phyloP scores from a whole-genome alignment of 495 filamentous ascomycete species.

The Talaromyces trachyspermus region DNA sequence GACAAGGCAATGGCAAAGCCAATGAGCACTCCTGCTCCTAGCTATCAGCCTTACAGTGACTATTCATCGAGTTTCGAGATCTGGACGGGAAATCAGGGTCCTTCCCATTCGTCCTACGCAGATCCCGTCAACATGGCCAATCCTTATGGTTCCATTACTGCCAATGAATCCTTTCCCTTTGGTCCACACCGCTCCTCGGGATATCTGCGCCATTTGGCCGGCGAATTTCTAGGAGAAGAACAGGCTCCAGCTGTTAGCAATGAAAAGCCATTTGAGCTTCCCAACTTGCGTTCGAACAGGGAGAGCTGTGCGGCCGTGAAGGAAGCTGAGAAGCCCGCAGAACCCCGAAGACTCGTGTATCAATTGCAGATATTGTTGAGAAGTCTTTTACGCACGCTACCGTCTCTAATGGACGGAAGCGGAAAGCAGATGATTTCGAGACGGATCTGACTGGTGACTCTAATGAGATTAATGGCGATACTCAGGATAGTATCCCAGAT shows the following conservation, averaged over 20 bases:
- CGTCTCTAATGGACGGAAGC: slow-evolving; percentile 17
- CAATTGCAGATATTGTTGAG: slow-evolving; percentile 12
- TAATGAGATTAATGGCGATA: not conserved
- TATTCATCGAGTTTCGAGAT: not conserved
- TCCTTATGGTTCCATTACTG: not conserved
- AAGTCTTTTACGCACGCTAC: not conserved
- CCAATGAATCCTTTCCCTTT: slow-evolving; percentile 3
- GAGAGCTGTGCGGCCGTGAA: not conserved
- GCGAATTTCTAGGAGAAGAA: not conserved
- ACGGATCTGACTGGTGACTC: not conserved
- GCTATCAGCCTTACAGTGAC: not conserved
- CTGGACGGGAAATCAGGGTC: not conserved
- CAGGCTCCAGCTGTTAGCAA: too few relatives aligned
- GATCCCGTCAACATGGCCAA: not conserved
- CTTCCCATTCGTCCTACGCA: not conserved
- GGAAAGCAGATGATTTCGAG: slow-evolving; percentile 25
- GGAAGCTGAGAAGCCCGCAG: not conserved
- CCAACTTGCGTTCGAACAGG: not conserved
- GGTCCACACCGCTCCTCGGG: slow-evolving; percentile 2
- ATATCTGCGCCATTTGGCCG: slow-evolving; percentile 4
- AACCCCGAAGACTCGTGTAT: slow-evolving; percentile 7
- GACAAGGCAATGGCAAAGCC: slow-evolving; percentile 24
- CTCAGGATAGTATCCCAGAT: slow-evolving; percentile 17
- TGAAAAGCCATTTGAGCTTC: not conserved
- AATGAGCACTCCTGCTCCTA: not conserved